Base-by-base conservation (phyloP, 306 rosid species). In the Coriaria nepalensis region DNA sequence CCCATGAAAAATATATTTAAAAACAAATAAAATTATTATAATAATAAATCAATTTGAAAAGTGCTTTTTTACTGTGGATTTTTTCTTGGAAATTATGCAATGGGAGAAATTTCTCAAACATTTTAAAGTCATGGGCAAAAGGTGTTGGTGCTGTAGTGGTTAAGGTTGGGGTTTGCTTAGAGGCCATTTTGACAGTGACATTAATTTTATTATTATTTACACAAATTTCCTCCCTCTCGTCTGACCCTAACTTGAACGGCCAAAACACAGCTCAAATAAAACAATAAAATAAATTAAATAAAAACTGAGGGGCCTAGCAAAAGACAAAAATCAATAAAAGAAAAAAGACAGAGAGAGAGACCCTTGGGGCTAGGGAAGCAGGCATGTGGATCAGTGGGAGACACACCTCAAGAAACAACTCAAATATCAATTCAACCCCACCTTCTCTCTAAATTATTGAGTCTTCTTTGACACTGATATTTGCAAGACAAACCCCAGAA, bases 321-420 rank as follows among this genome's bases (percentile, higher is more conserved):
- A 20, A 20, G 29, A 3, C 15, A 49, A 11, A 10, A 6, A 38
- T 4, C n/a, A 55, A 20, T 4, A 46, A 59, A 10, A 45, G 41
- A 34, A 37, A 9, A 55, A 6, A 45, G 37, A 7, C 15, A 10
- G 41, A 44, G 76, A 72, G 61, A 65, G 77, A 13, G 81, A 77
- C 73, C 65, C 75, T 47, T 67, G 77, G 82, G 83, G 81, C 54
- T 73, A 37, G 67, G 81, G 78, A 75, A 55, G 92, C 67, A 59
- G 74, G 84, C 93, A 78, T 75, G 69, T 70, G 87, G 92, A 80
- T 75, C 61, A 68, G 92, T 80, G 79, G 92, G 86, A 70, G 71
- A 72, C 83, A 62, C 76, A 33, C 61, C 66, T 59, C 63, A 60
- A 69, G 3, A 20, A 20, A 20, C 29, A 20, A 20, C 29, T 20